These are phyloP conservation scores for Beauveria bassiana DNA, from an alignment of 2,329 filamentous ascomycete species.

Conservation along the genomic window DNA sequence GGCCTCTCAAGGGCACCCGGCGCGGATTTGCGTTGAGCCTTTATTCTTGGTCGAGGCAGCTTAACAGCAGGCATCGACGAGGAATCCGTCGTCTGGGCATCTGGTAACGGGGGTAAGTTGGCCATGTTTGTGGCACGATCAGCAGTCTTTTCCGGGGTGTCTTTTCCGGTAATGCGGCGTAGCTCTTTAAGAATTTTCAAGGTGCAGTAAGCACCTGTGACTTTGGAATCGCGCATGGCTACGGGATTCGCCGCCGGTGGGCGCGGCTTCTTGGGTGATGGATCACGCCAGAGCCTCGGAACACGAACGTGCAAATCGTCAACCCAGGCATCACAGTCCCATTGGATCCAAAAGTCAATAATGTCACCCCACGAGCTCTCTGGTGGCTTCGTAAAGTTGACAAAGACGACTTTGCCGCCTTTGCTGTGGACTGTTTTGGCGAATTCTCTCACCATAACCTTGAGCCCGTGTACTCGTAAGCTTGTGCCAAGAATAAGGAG, in stretches of 20 bases:
- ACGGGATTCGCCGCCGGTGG: constrained; percentile 30
- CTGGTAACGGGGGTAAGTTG: neutral
- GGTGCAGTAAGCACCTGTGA: constrained; percentile 36
- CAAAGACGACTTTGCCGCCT: constrained; percentile 62
- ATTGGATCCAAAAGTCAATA: constrained; percentile 67
- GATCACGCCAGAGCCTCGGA: constrained; percentile 51
- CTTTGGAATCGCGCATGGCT: constrained; percentile 38
- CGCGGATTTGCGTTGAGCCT: constrained; percentile 32
- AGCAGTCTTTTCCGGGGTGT: constrained; percentile 8
- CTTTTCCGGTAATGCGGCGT: constrained; percentile 26
- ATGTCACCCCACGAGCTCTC: constrained; percentile 66
- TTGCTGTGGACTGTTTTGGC: constrained; percentile 62
- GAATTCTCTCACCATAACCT: constrained; percentile 63
- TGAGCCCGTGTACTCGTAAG: constrained; percentile 62
- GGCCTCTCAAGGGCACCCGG: constrained; percentile 26
- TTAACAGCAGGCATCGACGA: constrained; percentile 9
- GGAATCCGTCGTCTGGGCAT: constrained; percentile 5
- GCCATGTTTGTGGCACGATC: constrained; percentile 16
- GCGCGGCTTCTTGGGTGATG: constrained; percentile 32
- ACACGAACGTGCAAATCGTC: constrained; percentile 51
- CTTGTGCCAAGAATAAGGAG: constrained; percentile 65
- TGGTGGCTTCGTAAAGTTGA: constrained; percentile 64
- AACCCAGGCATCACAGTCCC: constrained; percentile 71
- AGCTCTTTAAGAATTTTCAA: constrained; percentile 35
- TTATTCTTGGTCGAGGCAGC: constrained; percentile 18